A percentile compares a stretch with the other conserved stretches of the same genome.
Evolutionary conservation across 2,329 filamentous ascomycete genomes (phyloP).

Genomic region (Cordyceps militaris): DNA sequence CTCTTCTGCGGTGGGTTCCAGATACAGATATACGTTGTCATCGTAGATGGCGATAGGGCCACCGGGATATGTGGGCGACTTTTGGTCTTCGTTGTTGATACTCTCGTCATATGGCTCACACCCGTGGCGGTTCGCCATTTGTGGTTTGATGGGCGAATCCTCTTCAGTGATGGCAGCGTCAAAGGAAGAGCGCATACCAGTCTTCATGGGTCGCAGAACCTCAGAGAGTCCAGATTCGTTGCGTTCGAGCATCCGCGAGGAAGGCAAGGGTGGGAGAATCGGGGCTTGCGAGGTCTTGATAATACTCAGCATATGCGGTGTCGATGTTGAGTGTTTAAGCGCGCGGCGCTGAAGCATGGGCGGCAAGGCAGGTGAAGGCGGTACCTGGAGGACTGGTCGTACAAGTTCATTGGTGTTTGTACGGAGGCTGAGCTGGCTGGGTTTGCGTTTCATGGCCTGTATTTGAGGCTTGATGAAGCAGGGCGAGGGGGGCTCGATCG

Average conservation of each 20-base stretch:
- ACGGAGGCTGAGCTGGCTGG: conserved; percentile 71
- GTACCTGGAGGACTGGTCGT: conserved; percentile 44
- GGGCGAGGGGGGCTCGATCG: conserved; percentile 63
- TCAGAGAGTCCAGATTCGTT: conserved; percentile 55
- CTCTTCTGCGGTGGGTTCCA: conserved; percentile 72
- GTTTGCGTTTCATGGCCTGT: conserved; percentile 63
- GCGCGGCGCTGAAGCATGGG: conserved; percentile 56
- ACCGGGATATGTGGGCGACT: conserved; percentile 74
- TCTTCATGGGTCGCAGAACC: conserved; percentile 46
- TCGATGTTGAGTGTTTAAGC: conserved; percentile 61
- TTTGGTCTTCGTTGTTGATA: conserved; percentile 71
- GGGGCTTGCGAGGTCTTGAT: conserved; percentile 44
- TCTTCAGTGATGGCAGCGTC: conserved; percentile 46
- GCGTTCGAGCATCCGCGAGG: conserved; percentile 53
- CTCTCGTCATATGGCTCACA: conserved; percentile 55
- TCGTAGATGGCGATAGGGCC: conserved; percentile 77
- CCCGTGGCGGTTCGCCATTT: conserved; percentile 52
- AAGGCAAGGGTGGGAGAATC: conserved; percentile 49
- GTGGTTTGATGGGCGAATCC: conserved; percentile 51
- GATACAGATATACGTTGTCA: conserved; percentile 69
- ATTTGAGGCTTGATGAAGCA: conserved; percentile 76
- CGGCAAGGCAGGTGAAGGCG: conserved; percentile 47
- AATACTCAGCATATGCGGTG: conserved; percentile 57
- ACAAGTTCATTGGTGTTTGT: conserved; percentile 56
- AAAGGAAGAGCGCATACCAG: conserved; percentile 29